Percentiles rank a stretch among this genome's conserved stretches.
phyloP scores from a whole-genome alignment of 345 rosid species.

The Eucalyptus albens region DNA sequence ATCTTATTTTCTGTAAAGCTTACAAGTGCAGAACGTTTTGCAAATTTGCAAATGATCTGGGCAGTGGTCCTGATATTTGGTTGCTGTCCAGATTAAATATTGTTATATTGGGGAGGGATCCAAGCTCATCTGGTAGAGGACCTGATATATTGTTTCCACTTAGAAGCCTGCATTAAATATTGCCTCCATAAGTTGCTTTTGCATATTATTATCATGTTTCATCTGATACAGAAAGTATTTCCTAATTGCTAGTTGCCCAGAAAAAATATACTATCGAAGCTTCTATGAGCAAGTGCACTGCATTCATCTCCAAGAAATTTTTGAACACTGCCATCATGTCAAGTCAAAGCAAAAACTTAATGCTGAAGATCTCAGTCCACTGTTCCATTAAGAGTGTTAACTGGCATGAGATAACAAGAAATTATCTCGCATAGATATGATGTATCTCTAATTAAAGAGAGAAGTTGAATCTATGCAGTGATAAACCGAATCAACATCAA shows the following conservation, averaged over 20 bases:
- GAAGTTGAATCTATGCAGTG: neutral
- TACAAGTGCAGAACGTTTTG: slow-evolving; percentile 72
- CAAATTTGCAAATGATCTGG: slow-evolving; percentile 68
- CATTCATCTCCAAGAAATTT: neutral
- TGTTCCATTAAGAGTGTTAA: neutral
- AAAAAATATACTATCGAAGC: neutral
- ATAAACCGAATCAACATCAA: neutral
- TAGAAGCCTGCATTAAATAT: slow-evolving; percentile 44
- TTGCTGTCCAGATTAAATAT: slow-evolving; percentile 83
- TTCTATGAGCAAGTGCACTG: neutral
- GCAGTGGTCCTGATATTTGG: slow-evolving; percentile 66
- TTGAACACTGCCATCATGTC: neutral
- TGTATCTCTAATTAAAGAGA: neutral
- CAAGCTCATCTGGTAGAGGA: slow-evolving; percentile 77
- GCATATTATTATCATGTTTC: neutral
- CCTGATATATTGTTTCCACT: slow-evolving; percentile 81
- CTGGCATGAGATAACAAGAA: neutral
- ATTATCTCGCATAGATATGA: neutral
- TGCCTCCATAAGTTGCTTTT: neutral
- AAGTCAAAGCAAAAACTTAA: neutral
- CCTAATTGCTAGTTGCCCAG: neutral
- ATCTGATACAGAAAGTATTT: neutral
- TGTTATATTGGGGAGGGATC: slow-evolving; percentile 69
- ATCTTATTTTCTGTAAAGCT: slow-evolving; percentile 6
- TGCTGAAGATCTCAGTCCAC: neutral